Evolutionary conservation across 2,329 filamentous ascomycete species (phyloP).

Genomic region (Claviceps fusiformis): DNA sequence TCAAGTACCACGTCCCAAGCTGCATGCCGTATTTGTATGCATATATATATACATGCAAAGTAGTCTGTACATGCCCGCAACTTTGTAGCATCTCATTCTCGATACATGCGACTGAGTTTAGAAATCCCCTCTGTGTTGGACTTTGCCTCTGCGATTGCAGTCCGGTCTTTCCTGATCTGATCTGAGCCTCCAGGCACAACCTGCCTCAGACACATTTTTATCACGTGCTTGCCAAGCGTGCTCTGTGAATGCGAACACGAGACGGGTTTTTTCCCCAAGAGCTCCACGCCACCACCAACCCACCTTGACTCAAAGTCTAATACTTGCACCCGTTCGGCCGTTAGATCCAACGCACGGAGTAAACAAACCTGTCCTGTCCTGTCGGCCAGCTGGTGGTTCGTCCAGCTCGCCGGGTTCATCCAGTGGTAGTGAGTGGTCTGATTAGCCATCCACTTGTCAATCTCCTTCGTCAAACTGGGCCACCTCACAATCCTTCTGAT

Average conservation of each 20-base stretch:
- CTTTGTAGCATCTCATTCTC: not conserved
- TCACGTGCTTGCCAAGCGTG: not conserved
- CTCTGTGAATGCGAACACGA: constrained; percentile 8
- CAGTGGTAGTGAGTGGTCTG: constrained; percentile 11
- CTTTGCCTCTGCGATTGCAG: not conserved
- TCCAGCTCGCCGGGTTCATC: constrained; percentile 4
- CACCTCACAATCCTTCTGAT: constrained; percentile 1
- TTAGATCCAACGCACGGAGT: not conserved
- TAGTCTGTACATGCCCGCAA: too few species aligned
- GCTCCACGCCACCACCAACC: not conserved
- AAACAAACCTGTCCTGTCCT: not conserved
- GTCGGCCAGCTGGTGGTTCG: constrained; percentile 6
- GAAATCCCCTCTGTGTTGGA: not conserved
- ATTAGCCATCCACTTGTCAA: constrained; percentile 6
- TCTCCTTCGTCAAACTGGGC: not conserved
- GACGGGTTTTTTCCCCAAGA: not conserved
- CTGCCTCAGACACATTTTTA: not conserved
- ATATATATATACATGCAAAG: not conserved
- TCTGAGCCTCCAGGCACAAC: not conserved
- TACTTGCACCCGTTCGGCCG: not conserved
- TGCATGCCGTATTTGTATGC: too few species aligned
- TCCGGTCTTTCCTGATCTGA: not conserved
- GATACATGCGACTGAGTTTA: not conserved
- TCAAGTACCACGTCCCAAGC: not conserved
- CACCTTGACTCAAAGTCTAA: not conserved